Evolutionary conservation across 2,329 filamentous ascomycete genomes (phyloP).

Genomic region (Didymella pomorum): DNA sequence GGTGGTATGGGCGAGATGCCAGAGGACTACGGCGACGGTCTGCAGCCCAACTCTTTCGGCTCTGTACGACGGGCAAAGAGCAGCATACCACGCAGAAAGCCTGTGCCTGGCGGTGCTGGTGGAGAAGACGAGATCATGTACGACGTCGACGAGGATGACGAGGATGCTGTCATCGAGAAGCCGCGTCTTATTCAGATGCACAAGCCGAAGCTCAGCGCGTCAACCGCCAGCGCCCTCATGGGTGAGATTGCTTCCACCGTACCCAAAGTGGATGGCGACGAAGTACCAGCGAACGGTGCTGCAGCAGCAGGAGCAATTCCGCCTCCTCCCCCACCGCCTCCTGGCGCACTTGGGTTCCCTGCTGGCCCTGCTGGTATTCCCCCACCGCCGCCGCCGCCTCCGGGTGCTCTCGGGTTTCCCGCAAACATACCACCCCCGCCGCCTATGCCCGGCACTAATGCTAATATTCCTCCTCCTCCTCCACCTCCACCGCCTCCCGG

Average conservation of each 20-base stretch:
- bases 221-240: slow-evolving; percentile 72
- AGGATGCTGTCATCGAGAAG: slow-evolving; percentile 75
- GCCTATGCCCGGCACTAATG: slow-evolving; percentile 57
- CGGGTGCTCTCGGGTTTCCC: slow-evolving; percentile 50
- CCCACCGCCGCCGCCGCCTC: slow-evolving; percentile 58
- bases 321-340: slow-evolving; percentile 60
- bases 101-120: slow-evolving; percentile 48
- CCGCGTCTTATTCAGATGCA: slow-evolving; percentile 81
- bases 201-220: slow-evolving; percentile 69
- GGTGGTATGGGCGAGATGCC: slow-evolving; percentile 59
- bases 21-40: slow-evolving; percentile 55
- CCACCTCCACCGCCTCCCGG: slow-evolving; percentile 60
- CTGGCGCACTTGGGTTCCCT: slow-evolving; percentile 49
- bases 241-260: slow-evolving; percentile 79
- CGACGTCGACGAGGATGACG: slow-evolving; percentile 58
- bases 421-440: slow-evolving; percentile 54
- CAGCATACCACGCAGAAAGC: slow-evolving; percentile 50
- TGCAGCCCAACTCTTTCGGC: slow-evolving; percentile 74
- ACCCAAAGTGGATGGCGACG: slow-evolving; percentile 75
- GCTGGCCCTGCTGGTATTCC: slow-evolving; percentile 54
- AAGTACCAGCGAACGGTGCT: slow-evolving; percentile 74
- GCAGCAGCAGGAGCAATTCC: slow-evolving; percentile 72
- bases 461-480: slow-evolving; percentile 54
- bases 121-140: slow-evolving; percentile 50
- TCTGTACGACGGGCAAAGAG: slow-evolving; percentile 53